Base-by-base conservation (phyloP, 257 asterid species). In the Solanum boliviense region DNA sequence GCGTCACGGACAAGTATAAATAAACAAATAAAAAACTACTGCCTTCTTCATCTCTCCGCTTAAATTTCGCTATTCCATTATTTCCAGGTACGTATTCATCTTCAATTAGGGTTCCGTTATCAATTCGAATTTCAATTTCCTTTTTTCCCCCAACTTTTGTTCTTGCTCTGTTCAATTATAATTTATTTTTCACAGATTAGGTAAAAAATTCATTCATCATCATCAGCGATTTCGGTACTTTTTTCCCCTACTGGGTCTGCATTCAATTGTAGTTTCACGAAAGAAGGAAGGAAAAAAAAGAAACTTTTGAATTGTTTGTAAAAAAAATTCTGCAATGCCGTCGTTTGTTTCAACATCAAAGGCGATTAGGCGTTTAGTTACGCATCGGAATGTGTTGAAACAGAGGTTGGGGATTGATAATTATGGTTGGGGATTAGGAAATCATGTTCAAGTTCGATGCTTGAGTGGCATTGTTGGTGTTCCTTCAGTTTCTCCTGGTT, bases 311-410 rank as follows among this genome's bases (percentile, higher is more conserved):
- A n/a, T n/a, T 46, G 52, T 83, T 56, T 78, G 85, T 21, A 52
- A 38, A 36, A 5, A 35, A 5, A 1, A 2, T 20, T 12, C 56
- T 88, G 11, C 35, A 88, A 95, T 95, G 99, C 92, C 90, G 90
- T 92, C 92, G 86, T 91, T 93, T 73, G 79, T 90, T 87, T 87
- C 92, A 78, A 88, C 92, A 88, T 87, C 94, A 38, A 95, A 89
- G 91, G 92, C 90, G 85, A 88, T 93, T 56, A 92, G 90, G 88
- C 93, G 94, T 31, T 88, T 91, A 86, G 86, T 88, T 39, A 83
- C 90, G 36, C 88, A 88, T 83, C 91, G 94, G 70, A 85, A 85
- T 86, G 82, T 88, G 44, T 87, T 87, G 86, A 90, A 91, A 88
- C 90, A 81, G 85, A 89, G 89, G 88, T 29, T 81, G 25, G 85